Percentiles rank a stretch among this genome's conserved stretches.
These are phyloP conservation scores for Monilinia fructigena DNA, from an alignment of 2,329 filamentous ascomycete genomes.

Conservation along the genomic window DNA sequence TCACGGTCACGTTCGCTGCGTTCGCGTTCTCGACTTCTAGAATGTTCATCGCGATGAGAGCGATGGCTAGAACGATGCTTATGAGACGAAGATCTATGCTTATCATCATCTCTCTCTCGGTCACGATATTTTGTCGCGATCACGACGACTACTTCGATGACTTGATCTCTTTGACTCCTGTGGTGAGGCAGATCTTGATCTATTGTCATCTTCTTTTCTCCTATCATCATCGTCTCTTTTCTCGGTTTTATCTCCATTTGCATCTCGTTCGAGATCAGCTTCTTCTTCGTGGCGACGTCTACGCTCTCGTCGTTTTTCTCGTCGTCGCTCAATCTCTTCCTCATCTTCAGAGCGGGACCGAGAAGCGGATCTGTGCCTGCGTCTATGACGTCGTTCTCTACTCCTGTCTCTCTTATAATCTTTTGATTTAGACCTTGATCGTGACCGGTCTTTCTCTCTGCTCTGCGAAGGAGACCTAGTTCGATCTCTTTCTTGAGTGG, in stretches of 20 bases:
- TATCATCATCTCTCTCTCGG: constrained; percentile 46
- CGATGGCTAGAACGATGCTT: constrained; percentile 49
- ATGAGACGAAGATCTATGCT: constrained; percentile 43
- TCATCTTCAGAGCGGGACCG: constrained; percentile 36
- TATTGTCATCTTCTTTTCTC: constrained; percentile 48
- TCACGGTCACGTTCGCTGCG: constrained; percentile 46
- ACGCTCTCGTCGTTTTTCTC: constrained; percentile 38
- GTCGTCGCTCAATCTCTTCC: constrained; percentile 37
- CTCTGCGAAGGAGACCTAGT: constrained; percentile 35
- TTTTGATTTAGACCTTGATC: constrained; percentile 39
- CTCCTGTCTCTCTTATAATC: constrained; percentile 35
- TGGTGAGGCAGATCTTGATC: constrained; percentile 64
- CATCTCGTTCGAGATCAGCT: constrained; percentile 26
- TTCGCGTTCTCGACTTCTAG: constrained; percentile 49
- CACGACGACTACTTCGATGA: constrained; percentile 58
- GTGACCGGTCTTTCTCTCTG: constrained; percentile 39
- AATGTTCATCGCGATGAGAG: constrained; percentile 48
- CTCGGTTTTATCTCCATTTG: constrained; percentile 27
- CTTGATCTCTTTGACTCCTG: constrained; percentile 56
- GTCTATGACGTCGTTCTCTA: constrained; percentile 35
- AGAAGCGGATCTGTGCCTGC: constrained; percentile 38
- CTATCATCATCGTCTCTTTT: constrained; percentile 30
- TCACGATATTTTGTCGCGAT: constrained; percentile 53
- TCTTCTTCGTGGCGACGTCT: constrained; percentile 35
- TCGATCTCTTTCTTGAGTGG: constrained; percentile 31